Evolutionary conservation across 768 basidiomycete genomes (phyloP).

Genomic region (Termitomyces sp.): DNA sequence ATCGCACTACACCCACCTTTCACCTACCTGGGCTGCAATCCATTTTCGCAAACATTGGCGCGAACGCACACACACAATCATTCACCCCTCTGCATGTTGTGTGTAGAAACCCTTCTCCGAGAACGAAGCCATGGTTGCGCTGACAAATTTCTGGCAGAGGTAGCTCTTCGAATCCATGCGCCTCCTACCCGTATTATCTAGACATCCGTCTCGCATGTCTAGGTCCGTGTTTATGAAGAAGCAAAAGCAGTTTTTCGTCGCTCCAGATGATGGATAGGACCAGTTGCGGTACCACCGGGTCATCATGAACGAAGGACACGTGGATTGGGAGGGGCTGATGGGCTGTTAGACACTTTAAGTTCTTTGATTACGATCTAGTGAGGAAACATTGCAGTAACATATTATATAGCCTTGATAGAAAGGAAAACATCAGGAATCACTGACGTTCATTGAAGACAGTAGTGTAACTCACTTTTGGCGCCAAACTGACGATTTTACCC

Average conservation of each 20-base stretch:
- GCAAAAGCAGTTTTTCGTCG: slow-evolving; percentile 60
- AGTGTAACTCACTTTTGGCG: slow-evolving; percentile 67
- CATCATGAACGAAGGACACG: slow-evolving; percentile 39
- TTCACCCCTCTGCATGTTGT: slow-evolving; percentile 60
- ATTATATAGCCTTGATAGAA: slow-evolving; percentile 5
- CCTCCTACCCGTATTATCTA: slow-evolving; percentile 67
- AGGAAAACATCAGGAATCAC: neutral
- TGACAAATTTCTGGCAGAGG: slow-evolving; percentile 83
- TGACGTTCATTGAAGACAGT: neutral
- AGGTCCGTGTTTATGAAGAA: slow-evolving; percentile 49
- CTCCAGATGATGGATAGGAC: slow-evolving; percentile 45
- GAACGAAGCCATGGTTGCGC: slow-evolving; percentile 60
- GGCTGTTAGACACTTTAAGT: neutral
- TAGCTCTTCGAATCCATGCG: slow-evolving; percentile 78
- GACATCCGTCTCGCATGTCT: slow-evolving; percentile 79
- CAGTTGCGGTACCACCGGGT: slow-evolving; percentile 15
- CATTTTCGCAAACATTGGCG: slow-evolving; percentile 89
- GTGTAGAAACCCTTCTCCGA: slow-evolving; percentile 31
- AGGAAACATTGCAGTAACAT: neutral
- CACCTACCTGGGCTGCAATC: slow-evolving; percentile 84
- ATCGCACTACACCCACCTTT: slow-evolving; percentile 63
- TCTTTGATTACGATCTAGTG: neutral
- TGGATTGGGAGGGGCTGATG: slow-evolving; percentile 28
- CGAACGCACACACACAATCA: slow-evolving; percentile 82
- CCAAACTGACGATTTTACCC: slow-evolving; percentile 90